Base-by-base conservation (phyloP, 345 rosid genomes). In the Populus tremula region DNA sequence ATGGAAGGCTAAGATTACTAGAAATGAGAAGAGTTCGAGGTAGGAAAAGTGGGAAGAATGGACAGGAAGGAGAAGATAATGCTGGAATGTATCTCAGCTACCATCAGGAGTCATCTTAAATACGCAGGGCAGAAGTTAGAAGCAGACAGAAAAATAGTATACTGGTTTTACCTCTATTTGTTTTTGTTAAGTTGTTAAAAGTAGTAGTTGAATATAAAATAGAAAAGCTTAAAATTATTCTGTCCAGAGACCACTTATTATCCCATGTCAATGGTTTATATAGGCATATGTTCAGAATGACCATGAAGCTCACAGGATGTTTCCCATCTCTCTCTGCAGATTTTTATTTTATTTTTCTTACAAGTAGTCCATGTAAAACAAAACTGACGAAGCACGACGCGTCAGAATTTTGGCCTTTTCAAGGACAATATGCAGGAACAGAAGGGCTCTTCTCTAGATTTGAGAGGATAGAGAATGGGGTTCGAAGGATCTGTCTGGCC, bases 41-140 rank as follows among this genome's bases (percentile, higher is more conserved):
- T 69, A 64, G 85, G 67, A 85, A 88, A 80, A 84, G 81, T 81
- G 87, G 71, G 84, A 74, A 83, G 78, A 85, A 82, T 76, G 82
- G 87, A 86, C 83, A 77, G 82, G 79, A 76, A 82, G 82, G 87
- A 76, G 85, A 74, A 81, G 87, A 72, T 70, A 87, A 84, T 84
- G 91, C 84, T 89, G 87, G 85, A 82, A 72, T 77, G 88, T 78
- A 78, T 85, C 84, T 83, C 77, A 84, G 81, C 84, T 79, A 72
- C 71, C 72, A 78, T 65, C 65, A 73, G 83, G 75, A 78, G 81
- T 74, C 79, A 71, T 71, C 85, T 89, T 91, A 90, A 83, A 90
- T 90, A 89, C 87, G 80, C 79, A 82, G 76, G 54, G 71, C 78
- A 54, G 41, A 45, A 76, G 73, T 67, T 74, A 72, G 76, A 83